These are phyloP conservation scores for Ascocoryne sarcoides DNA, from an alignment of 2,329 filamentous ascomycete genomes.

Conservation along the genomic window DNA sequence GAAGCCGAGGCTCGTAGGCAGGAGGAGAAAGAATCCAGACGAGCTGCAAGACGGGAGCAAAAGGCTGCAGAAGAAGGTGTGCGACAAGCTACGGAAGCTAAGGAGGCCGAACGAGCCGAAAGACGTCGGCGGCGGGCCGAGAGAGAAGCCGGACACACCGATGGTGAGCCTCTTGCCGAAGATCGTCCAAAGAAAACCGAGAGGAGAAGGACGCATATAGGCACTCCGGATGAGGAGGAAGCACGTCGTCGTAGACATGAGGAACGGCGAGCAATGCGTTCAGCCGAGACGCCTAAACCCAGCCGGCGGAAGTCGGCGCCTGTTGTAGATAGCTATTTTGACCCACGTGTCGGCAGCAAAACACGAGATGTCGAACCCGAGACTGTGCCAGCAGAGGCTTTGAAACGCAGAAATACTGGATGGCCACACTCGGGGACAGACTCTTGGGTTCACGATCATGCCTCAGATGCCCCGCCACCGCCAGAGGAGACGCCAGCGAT, in stretches of 20 bases:
- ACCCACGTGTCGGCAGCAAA: slow-evolving; percentile 36
- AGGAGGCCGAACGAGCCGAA: slow-evolving; percentile 38
- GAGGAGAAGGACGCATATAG: slow-evolving; percentile 39
- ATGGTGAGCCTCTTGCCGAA: slow-evolving; percentile 38
- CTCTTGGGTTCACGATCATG: slow-evolving; percentile 57
- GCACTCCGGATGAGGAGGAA: slow-evolving; percentile 39
- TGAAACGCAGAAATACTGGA: slow-evolving; percentile 27
- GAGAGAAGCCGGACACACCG: slow-evolving; percentile 36
- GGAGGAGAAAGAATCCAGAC: slow-evolving; percentile 51
- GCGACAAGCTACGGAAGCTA: slow-evolving; percentile 26
- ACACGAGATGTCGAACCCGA: slow-evolving; percentile 26
- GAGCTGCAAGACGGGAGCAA: slow-evolving; percentile 45
- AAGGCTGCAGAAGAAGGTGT: slow-evolving; percentile 38
- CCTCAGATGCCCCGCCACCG: slow-evolving; percentile 49
- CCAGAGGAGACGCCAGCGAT: slow-evolving; percentile 32
- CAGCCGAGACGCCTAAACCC: slow-evolving; percentile 23
- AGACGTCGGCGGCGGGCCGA: slow-evolving; percentile 37
- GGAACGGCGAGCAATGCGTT: slow-evolving; percentile 37
- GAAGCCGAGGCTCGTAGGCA: slow-evolving; percentile 45
- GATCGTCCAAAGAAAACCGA: slow-evolving; percentile 36
- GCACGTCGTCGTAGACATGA: slow-evolving; percentile 47
- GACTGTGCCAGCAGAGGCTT: slow-evolving; percentile 21
- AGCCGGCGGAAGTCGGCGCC: slow-evolving; percentile 36
- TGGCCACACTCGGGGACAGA: slow-evolving; percentile 58
- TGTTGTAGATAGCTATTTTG: slow-evolving; percentile 38